Percentiles rank a stretch among this genome's conserved stretches.
Conservation (phyloP, 176 grass and related monocot species). For the Eremochloa ophiuroides region DNA sequence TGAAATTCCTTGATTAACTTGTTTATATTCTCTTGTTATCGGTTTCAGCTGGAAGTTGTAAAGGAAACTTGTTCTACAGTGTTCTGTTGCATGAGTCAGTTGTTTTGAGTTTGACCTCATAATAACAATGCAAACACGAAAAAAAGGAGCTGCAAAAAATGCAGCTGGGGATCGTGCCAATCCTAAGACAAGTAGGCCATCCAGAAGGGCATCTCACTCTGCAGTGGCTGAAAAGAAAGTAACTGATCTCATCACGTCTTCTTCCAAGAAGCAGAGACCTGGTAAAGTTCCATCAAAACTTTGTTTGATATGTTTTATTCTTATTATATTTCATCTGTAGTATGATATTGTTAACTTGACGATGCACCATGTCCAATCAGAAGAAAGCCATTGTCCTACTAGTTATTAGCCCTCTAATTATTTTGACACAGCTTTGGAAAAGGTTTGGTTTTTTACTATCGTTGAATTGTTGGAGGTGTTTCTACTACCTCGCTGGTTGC, state of each 20-base stretch:
- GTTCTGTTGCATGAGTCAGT: neutral
- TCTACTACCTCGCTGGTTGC: neutral
- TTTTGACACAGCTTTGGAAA: conserved; percentile 7
- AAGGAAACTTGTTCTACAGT: neutral
- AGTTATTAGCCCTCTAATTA: neutral
- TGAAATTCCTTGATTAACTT: neutral
- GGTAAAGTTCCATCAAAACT: conserved; percentile 34
- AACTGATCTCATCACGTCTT: conserved; percentile 85
- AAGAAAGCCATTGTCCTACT: conserved; percentile 1
- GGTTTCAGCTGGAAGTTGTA: neutral
- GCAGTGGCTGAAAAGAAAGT: conserved; percentile 72
- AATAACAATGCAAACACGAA: conserved; percentile 75
- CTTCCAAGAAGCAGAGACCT: conserved; percentile 76
- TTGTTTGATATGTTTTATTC: neutral
- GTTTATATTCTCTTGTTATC: neutral
- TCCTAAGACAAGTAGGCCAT: conserved; percentile 34
- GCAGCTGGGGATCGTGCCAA: conserved; percentile 40
- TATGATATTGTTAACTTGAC: neutral
- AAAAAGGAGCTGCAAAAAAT: conserved; percentile 58
- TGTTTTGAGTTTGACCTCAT: conserved; percentile 12
- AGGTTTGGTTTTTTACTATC: neutral
- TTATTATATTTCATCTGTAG: neutral
- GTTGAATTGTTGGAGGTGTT: neutral
- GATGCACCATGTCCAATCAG: neutral
- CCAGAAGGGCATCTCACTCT: conserved; percentile 46